Evolutionary conservation across 495 filamentous ascomycete genomes (phyloP).

Genomic region (Aspergillus conjunctus): DNA sequence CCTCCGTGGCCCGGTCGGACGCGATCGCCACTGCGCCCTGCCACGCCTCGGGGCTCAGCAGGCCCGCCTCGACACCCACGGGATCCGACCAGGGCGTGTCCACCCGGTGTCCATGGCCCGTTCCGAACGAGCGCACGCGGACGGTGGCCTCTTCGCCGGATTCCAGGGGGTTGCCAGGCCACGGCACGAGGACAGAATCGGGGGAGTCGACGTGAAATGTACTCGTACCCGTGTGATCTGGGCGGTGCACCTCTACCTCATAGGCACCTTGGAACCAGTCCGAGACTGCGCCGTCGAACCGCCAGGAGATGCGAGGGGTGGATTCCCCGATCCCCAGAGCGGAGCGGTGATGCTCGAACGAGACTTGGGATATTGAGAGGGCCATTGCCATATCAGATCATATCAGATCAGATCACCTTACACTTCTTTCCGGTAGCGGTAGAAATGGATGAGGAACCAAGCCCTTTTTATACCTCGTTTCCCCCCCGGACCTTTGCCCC

Average conservation of each 20-base stretch:
- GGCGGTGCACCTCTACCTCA: slow-evolving; percentile 15
- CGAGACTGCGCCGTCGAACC: slow-evolving; percentile 16
- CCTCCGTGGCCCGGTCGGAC: slow-evolving; percentile 45
- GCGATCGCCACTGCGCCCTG: slow-evolving; percentile 17
- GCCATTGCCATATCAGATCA: too few species aligned
- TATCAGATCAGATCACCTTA: too few species aligned
- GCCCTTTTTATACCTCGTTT: background rate
- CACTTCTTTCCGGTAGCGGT: slow-evolving; percentile 5
- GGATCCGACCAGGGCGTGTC: slow-evolving; percentile 19
- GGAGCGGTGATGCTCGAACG: slow-evolving; percentile 22
- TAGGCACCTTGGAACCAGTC: slow-evolving; percentile 21
- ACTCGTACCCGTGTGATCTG: background rate
- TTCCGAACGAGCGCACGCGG: slow-evolving; percentile 16
- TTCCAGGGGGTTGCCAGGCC: slow-evolving; percentile 14
- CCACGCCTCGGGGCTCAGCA: slow-evolving; percentile 14
- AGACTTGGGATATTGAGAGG: slow-evolving; percentile 20
- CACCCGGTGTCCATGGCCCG: background rate
- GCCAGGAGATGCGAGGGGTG: slow-evolving; percentile 21
- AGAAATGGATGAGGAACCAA: too few species aligned
- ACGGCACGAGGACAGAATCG: slow-evolving; percentile 22
- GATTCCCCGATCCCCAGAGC: slow-evolving; percentile 19
- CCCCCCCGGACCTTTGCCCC: background rate
- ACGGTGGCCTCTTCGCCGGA: slow-evolving; percentile 19
- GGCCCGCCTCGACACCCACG: slow-evolving; percentile 17
- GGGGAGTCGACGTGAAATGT: slow-evolving; percentile 17